A percentile compares a stretch with the other conserved stretches of the same genome.
phyloP scores from a whole-genome alignment of 805 yeast genomes.

The Zygosaccharomyces gambellarensis region DNA sequence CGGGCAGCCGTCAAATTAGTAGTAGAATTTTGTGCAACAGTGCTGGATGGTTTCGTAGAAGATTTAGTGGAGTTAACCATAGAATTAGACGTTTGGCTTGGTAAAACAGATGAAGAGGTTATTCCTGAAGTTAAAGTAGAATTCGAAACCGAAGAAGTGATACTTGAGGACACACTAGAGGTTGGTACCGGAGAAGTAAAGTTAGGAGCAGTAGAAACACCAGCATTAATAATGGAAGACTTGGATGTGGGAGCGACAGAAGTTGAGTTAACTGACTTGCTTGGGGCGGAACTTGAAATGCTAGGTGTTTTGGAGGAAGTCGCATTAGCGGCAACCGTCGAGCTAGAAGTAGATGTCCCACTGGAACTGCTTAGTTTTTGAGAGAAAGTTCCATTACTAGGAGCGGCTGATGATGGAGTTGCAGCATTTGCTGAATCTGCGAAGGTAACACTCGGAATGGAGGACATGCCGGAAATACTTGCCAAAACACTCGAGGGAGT shows the following conservation, averaged over 20 bases:
- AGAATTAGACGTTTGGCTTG: background rate
- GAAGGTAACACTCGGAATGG: background rate
- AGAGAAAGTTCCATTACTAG: background rate
- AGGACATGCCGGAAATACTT: background rate
- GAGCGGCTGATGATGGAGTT: background rate
- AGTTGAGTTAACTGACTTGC: background rate
- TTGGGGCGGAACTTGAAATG: background rate
- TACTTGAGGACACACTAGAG: background rate
- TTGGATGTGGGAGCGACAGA: background rate
- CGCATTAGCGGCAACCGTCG: background rate
- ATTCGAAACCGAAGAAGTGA: background rate
- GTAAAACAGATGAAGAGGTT: background rate
- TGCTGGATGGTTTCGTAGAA: background rate
- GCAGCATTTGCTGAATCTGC: constrained; percentile 1
- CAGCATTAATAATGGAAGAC: background rate
- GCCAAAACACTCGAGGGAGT: background rate
- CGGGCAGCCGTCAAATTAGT: background rate
- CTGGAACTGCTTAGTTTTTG: background rate
- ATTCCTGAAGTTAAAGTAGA: background rate
- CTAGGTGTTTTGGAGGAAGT: background rate
- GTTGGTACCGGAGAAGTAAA: background rate
- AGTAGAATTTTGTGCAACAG: background rate
- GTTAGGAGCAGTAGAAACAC: background rate
- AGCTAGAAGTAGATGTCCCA: background rate
- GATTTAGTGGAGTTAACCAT: background rate